phyloP scores from a whole-genome alignment of 2,329 filamentous ascomycete genomes.

The Remersonia thermophila region DNA sequence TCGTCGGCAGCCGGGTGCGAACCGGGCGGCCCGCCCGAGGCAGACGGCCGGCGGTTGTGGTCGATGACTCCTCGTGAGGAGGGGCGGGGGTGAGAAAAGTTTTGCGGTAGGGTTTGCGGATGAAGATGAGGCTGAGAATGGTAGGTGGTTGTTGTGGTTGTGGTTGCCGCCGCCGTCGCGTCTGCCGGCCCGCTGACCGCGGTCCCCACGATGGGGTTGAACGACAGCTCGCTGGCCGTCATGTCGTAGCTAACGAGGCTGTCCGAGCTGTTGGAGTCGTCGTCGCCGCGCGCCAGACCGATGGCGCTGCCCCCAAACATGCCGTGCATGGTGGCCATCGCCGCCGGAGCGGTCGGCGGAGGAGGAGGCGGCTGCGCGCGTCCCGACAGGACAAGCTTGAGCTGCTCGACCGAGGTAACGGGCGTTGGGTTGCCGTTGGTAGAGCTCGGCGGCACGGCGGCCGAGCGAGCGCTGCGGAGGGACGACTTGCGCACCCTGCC shows the following conservation, averaged over 20 bases:
- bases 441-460: conserved; percentile 23
- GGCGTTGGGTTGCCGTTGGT: conserved; percentile 24
- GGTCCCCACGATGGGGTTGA: conserved; percentile 30
- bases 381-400: conserved; percentile 49
- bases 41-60: conserved; percentile 19
- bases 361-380: conserved; percentile 24
- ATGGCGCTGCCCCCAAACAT: neutral
- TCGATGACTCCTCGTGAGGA: conserved; percentile 21
- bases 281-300: conserved; percentile 26
- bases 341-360: conserved; percentile 24
- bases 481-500: conserved; percentile 42
- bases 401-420: conserved; percentile 48
- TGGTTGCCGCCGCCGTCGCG: neutral
- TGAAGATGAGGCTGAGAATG: neutral
- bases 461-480: conserved; percentile 38
- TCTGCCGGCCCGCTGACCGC: neutral
- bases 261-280: conserved; percentile 48
- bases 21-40: conserved; percentile 23
- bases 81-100: conserved; percentile 13
- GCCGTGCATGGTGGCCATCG: conserved; percentile 23
- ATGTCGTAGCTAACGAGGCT: conserved; percentile 62
- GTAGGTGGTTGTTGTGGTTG: neutral
- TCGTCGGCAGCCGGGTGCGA: conserved; percentile 30
- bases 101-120: neutral
- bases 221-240: conserved; percentile 54